Evolutionary conservation across 2,329 filamentous ascomycete genomes (phyloP).

Genomic region (Penicillium sp.): DNA sequence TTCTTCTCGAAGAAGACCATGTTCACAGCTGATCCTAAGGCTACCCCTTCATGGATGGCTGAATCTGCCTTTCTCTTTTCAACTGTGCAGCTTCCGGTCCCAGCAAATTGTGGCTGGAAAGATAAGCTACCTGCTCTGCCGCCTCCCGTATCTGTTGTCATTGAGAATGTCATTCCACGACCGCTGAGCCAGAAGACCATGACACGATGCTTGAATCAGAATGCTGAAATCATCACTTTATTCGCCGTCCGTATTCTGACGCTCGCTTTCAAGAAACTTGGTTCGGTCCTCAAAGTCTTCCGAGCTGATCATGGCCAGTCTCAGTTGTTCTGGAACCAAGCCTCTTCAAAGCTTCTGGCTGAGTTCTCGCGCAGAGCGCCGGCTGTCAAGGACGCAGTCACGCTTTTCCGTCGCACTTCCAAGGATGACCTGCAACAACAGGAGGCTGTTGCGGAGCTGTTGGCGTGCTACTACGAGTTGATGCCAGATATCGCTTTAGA

Average conservation of each 20-base stretch:
- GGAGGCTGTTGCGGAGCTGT: constrained; percentile 69
- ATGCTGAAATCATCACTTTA: constrained; percentile 72
- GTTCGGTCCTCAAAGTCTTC: constrained; percentile 57
- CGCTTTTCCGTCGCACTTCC: constrained; percentile 63
- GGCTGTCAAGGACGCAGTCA: constrained; percentile 72
- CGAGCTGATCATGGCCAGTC: constrained; percentile 41
- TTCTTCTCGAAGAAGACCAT: constrained; percentile 77
- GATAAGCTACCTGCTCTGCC: constrained; percentile 60
- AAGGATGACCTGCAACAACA: constrained; percentile 67
- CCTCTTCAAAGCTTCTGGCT: constrained; percentile 59
- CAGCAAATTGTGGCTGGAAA: constrained; percentile 62
- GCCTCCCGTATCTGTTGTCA: constrained; percentile 68
- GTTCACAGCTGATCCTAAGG: constrained; percentile 84
- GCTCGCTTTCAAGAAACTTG: constrained; percentile 72
- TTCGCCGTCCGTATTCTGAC: constrained; percentile 77
- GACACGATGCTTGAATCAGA: constrained; percentile 69
- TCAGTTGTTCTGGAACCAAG: constrained; percentile 61
- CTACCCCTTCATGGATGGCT: constrained; percentile 90
- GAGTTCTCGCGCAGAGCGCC: constrained; percentile 76
- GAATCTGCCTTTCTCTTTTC: constrained; percentile 86
- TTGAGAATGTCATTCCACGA: constrained; percentile 81
- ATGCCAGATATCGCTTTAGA: constrained; percentile 72
- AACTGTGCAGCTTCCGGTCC: constrained; percentile 67
- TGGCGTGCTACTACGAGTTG: constrained; percentile 79
- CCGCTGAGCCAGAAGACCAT: constrained; percentile 76